Base-by-base conservation (phyloP, 2,329 filamentous ascomycete species). In the Harringtonia lauricola region DNA sequence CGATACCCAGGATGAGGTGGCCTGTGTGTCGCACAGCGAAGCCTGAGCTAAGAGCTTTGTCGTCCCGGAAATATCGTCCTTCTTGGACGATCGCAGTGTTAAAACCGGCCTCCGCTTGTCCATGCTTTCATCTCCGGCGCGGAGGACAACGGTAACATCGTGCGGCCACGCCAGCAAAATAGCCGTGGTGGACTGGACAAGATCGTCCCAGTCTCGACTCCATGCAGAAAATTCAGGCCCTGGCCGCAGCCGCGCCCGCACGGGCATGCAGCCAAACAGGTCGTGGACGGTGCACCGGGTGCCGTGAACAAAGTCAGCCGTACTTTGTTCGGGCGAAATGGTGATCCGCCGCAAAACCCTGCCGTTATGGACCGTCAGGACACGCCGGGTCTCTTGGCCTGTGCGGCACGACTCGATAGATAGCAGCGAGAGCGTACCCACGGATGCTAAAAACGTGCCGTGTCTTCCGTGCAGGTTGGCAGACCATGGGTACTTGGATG, bases 201-300 rank as follows among this genome's bases (percentile, higher is more conserved):
- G 62, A 1, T 61, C 61, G 24, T 79, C 72, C 78, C 85, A 90
- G 42, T 83, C 72, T 50, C 72, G 82, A 18, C 72, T 60, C 45
- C 44, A 44, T 8, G 39, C 39, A 5, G 35, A 9, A 1, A 40
- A n/a, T 3, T 10, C 34, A 6, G 34, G 9, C 39, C 80, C 66
- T 0, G 75, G 75, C 49, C 88, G 75, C 53, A 88, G 84, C 57
- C 92, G 94, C 22, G 94, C 81, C 14, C 90, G 79, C 13, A 95
- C 90, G 0, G 90, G 88, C 76, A 95, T 86, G 46, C 81, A 83
- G 0, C 89, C 88, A 61, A 95, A 96, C 1, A 95, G 66, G 58
- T 95, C 81, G 44, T 81, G 76, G 7, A 94, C 82, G 0, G 72
- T 72, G 2, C 90, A 79, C 24, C 77, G 74, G 0, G 89, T 95